phyloP scores from a whole-genome alignment of 148 eudicot genomes.

The Fagopyrum tataricum region DNA sequence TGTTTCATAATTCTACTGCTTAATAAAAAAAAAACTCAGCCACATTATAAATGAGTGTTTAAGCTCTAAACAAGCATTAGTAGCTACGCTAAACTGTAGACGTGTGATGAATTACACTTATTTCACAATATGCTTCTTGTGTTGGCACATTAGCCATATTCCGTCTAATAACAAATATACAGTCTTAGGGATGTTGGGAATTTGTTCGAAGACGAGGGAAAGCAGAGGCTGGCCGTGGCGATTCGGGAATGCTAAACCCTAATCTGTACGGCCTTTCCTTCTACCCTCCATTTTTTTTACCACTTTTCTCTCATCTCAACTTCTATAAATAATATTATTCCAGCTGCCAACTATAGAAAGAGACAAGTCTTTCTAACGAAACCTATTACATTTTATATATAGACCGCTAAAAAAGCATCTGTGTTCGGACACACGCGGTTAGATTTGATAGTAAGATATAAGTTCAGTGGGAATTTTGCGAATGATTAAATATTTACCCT shows the following conservation, averaged over 20 bases:
- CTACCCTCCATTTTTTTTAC: neutral
- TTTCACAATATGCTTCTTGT: too few species aligned
- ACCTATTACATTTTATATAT: neutral
- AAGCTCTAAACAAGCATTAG: too few species aligned
- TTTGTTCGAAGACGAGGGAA: neutral
- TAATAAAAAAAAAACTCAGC: too few species aligned
- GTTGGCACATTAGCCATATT: neutral
- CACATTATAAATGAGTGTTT: too few species aligned
- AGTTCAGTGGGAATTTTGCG: too few species aligned
- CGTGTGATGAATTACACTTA: too few species aligned
- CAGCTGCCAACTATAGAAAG: neutral
- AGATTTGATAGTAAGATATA: too few species aligned
- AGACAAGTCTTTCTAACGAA: neutral
- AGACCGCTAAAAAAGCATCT: neutral
- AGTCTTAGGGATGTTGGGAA: neutral
- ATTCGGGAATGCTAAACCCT: neutral
- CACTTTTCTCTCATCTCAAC: neutral
- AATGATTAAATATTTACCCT: too few species aligned
- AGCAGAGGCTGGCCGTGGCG: neutral
- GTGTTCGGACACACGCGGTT: too few species aligned
- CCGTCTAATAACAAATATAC: neutral
- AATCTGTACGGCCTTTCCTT: constrained; percentile 6
- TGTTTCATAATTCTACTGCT: too few species aligned
- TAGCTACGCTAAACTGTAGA: too few species aligned
- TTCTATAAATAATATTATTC: neutral